Percentiles rank a stretch among this genome's conserved stretches.
phyloP scores from a whole-genome alignment of 2,329 filamentous ascomycete species.

The Alternaria burnsii region DNA sequence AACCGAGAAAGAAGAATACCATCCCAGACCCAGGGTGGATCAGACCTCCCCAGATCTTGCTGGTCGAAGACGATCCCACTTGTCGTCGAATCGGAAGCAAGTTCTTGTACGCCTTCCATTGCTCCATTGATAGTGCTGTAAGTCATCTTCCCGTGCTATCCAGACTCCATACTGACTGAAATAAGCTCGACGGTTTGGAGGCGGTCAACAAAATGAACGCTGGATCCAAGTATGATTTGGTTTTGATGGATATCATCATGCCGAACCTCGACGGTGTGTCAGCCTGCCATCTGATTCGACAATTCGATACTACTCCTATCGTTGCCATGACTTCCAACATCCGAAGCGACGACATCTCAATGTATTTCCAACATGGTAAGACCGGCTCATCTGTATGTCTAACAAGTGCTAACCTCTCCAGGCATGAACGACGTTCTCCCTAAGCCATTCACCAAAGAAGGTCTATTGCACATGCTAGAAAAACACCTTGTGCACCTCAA shows the following conservation, averaged over 20 bases:
- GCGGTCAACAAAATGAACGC: conserved; percentile 85
- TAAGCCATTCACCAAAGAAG: conserved; percentile 92
- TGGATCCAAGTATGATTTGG: conserved; percentile 70
- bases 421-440: conserved; percentile 98
- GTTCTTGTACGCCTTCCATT: conserved; percentile 71
- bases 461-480: conserved; percentile 80
- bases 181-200: conserved; percentile 82
- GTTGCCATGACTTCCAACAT: conserved; percentile 99
- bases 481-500: conserved; percentile 88
- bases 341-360: conserved; percentile 91
- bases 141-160: conserved; percentile 39
- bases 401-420: conserved; percentile 54
- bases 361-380: conserved; percentile 96
- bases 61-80: conserved; percentile 84
- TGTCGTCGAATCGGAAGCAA: conserved; percentile 73
- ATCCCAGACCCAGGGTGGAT: conserved; percentile 71
- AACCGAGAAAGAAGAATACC: conserved; percentile 68
- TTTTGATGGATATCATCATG: conserved; percentile 80
- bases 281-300: conserved; percentile 89
- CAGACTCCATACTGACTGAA: conserved; percentile 34
- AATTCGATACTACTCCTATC: conserved; percentile 85
- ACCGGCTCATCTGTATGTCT: not conserved
- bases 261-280: conserved; percentile 94
- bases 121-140: conserved; percentile 70
- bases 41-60: conserved; percentile 77